Evolutionary conservation across 192 early-diverging fungal species (phyloP).

Genomic region (Radiomyces spectabilis): DNA sequence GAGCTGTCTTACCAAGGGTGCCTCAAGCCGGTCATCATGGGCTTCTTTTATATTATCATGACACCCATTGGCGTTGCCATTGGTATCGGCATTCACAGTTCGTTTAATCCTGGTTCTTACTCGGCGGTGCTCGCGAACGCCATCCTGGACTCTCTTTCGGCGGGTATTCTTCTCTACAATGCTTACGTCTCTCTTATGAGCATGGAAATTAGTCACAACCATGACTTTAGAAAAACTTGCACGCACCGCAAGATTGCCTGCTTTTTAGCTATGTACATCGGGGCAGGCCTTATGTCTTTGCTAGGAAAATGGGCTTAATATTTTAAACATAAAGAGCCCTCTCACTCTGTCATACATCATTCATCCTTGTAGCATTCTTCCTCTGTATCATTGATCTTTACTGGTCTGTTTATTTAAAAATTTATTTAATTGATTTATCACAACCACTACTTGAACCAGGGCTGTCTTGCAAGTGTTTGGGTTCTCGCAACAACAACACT

Average conservation of each 20-base stretch:
- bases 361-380: too few relatives aligned
- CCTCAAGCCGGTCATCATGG: slow-evolving; percentile 33
- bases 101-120: slow-evolving; percentile 55
- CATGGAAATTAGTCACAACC: slow-evolving; percentile 39
- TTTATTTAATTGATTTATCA: too few relatives aligned
- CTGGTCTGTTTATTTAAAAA: too few relatives aligned
- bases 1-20: slow-evolving; percentile 16
- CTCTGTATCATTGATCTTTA: too few relatives aligned
- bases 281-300: slow-evolving; percentile 25
- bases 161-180: slow-evolving; percentile 70
- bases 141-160: slow-evolving; percentile 66
- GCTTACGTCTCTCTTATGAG: slow-evolving; percentile 60
- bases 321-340: too few relatives aligned
- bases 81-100: slow-evolving; percentile 64
- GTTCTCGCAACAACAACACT: too few relatives aligned
- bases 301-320: slow-evolving; percentile 27
- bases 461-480: too few relatives aligned
- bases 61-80: slow-evolving; percentile 76
- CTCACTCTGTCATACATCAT: too few relatives aligned
- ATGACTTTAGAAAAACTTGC: slow-evolving; percentile 1
- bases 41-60: slow-evolving; percentile 54
- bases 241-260: slow-evolving; percentile 1
- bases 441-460: too few relatives aligned
- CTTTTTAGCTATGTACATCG: slow-evolving; percentile 22
- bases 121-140: slow-evolving; percentile 56